Conservation (phyloP, 2,329 filamentous ascomycete genomes). For the Phaeophleospora eucalypticola region DNA sequence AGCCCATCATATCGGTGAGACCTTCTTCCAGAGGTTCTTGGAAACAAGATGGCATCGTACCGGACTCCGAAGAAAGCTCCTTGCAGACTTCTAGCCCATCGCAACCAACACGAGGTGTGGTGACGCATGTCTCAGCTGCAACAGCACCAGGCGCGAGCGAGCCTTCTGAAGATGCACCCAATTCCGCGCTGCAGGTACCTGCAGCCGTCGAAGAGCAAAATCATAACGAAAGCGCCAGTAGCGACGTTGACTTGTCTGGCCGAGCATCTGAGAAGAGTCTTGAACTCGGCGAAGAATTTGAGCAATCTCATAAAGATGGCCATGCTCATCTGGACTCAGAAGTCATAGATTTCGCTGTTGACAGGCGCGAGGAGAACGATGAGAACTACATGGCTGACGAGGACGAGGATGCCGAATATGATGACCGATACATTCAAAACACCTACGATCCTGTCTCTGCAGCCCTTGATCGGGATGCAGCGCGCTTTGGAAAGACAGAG, state of each 20-base stretch:
- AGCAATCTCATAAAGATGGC: not conserved
- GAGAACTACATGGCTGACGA: slow-evolving; percentile 1
- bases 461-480: slow-evolving; percentile 18
- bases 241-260: not conserved
- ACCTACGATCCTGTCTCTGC: slow-evolving; percentile 21
- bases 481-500: slow-evolving; percentile 13
- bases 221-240: not conserved
- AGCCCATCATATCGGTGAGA: too few relatives aligned
- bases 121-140: too few relatives aligned
- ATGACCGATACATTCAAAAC: slow-evolving; percentile 10
- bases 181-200: too few relatives aligned
- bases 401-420: slow-evolving; percentile 2
- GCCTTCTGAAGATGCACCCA: too few relatives aligned
- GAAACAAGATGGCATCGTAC: not conserved
- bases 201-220: too few relatives aligned
- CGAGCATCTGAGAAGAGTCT: not conserved
- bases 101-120: too few relatives aligned
- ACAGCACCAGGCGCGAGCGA: too few relatives aligned
- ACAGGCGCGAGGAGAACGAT: not conserved
- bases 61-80: not conserved
- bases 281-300: not conserved
- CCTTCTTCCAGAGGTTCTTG: not conserved
- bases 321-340: not conserved
- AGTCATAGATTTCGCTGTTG: not conserved
- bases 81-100: not conserved